Base-by-base conservation (phyloP, 2,329 filamentous ascomycete genomes). In the Trichoderma endophyticum region DNA sequence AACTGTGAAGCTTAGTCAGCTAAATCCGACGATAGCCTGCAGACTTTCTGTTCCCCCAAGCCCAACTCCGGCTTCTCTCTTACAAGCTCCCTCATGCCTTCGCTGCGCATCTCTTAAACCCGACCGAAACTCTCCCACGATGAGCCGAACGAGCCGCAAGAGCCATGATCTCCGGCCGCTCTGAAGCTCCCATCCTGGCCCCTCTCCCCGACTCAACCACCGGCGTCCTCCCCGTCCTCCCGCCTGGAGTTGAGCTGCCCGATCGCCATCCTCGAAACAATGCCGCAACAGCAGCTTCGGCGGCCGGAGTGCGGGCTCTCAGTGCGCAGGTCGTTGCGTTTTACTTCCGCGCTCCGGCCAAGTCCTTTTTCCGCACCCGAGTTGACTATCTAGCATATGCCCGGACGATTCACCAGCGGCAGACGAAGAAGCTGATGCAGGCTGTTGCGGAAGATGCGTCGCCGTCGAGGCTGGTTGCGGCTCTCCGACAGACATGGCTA, bases 311-410 rank as follows among this genome's bases (percentile, higher is more conserved):
- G 74, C 92, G 95, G 61, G 95, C 94, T 32, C 81, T 97, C 74
- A 95, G 92, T 76, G 92, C 93, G 8, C 92, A 97, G 79, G 86
- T 94, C 77, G 88, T 97, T 70, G 91, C 94, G 28, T 97, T 97
- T 77, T 98, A 97, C 83, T 98, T 97, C 79, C 88, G 94, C 71
- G 93, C 94, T 0, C 95, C 95, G 1, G 92, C 94, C 68, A 97
- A 97, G 82, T 93, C 94, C 18, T 98, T 98, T 80, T 97, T 98
- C 82, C 89, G 93, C 73, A 95, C 93, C 1, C 86, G 95, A 72
- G 94, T 98, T 74, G 95, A 98, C 84, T 97, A 94, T 75, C 85
- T 90, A 21, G 87, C 87, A 2, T 90, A 89, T 73, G 88, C 87
- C 3, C 84, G 88, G 32, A 84, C 80, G 18, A 78, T 89, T 3